Evolutionary conservation across 2,329 filamentous ascomycete species (phyloP).

Genomic region (Chlorencoelia australis): DNA sequence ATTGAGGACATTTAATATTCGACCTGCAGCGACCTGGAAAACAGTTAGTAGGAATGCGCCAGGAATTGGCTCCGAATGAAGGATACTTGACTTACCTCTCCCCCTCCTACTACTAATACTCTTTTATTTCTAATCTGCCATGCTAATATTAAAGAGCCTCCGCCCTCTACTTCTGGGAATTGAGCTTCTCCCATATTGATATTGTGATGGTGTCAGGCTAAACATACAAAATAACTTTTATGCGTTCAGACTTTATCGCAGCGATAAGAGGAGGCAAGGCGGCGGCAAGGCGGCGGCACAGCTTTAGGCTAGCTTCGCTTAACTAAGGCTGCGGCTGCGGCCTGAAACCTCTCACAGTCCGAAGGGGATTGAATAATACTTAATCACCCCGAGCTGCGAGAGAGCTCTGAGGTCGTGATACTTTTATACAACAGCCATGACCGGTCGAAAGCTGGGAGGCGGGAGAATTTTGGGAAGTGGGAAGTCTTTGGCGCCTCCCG

Average conservation of each 20-base stretch:
- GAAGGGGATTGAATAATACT: constrained; percentile 1
- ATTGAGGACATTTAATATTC: constrained; percentile 88
- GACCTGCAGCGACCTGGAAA: constrained; percentile 82
- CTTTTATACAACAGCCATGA: constrained; percentile 44
- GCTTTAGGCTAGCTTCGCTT: constrained; percentile 6
- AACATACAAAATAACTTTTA: too few species aligned
- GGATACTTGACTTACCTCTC: too few species aligned
- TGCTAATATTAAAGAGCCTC: constrained; percentile 86
- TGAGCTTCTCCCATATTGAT: constrained; percentile 25
- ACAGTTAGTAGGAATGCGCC: constrained; percentile 13
- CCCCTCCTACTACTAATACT: constrained; percentile 87
- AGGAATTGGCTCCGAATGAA: too few species aligned
- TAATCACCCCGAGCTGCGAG: constrained; percentile 18
- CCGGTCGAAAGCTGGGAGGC: constrained; percentile 78
- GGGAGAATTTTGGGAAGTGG: constrained; percentile 85
- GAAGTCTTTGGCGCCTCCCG: constrained; percentile 63
- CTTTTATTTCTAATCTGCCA: constrained; percentile 90
- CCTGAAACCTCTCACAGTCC: constrained; percentile 2
- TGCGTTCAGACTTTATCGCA: too few species aligned
- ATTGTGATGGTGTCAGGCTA: constrained; percentile 4
- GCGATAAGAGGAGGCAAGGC: too few species aligned
- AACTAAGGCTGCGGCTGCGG: not conserved
- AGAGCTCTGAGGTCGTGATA: constrained; percentile 15
- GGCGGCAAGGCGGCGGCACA: not conserved
- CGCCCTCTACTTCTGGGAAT: constrained; percentile 77